Conservation (phyloP, 371 early-diverging fungal species). For the Mortierella sp. region DNA sequence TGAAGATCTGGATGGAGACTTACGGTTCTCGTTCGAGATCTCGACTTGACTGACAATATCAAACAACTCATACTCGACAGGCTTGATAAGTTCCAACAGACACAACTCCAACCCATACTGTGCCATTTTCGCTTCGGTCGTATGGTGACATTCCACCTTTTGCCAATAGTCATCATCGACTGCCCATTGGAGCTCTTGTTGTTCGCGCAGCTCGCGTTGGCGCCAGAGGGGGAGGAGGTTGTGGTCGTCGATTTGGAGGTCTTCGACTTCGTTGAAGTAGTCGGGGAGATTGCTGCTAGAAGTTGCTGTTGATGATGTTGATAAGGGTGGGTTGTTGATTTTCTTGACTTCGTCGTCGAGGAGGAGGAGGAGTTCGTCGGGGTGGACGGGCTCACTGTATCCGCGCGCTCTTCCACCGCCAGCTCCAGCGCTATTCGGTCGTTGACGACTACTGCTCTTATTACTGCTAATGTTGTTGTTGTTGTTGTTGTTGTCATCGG, state of each 20-base stretch:
- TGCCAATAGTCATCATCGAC: conserved; percentile 47
- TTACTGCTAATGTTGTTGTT: background rate
- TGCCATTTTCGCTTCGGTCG: conserved; percentile 17
- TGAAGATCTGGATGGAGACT: background rate
- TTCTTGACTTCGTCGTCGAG: background rate
- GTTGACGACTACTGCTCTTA: background rate
- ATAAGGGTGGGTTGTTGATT: background rate
- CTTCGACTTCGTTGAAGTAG: background rate
- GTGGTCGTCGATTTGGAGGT: background rate
- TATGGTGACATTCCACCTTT: conserved; percentile 22
- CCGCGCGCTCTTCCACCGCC: background rate
- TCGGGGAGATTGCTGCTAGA: too few relatives aligned
- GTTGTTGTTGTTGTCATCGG: background rate
- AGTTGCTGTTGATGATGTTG: background rate
- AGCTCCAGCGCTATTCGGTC: background rate
- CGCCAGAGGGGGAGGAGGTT: background rate
- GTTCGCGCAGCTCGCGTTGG: background rate
- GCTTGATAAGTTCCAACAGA: conserved; percentile 16
- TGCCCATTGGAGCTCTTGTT: conserved; percentile 12
- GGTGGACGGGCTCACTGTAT: background rate
- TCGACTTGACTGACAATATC: conserved; percentile 22
- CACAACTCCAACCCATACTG: conserved; percentile 34
- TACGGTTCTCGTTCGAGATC: conserved; percentile 41
- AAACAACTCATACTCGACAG: conserved; percentile 38
- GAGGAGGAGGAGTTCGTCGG: background rate